Evolutionary conservation across 106 monocot species (phyloP), one percentile per base, ranked within the genome.

Genomic region (Dactylorhiza incarnata): DNA sequence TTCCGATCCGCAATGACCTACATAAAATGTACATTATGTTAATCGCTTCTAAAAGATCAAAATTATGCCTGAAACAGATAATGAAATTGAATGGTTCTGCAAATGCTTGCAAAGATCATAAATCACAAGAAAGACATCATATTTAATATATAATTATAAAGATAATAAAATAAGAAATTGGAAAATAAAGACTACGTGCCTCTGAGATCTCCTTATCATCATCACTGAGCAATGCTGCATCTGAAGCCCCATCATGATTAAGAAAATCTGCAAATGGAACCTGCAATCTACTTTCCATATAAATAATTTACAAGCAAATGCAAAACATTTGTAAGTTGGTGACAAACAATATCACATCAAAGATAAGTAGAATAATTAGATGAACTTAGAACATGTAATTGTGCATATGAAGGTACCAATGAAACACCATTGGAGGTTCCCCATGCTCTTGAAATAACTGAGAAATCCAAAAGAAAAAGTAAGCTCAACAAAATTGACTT

Each of bases 251-350:
- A 82, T 95, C 89, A 80, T 95, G 95, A 78, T 95, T 95, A 20
- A 92, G 74, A 80, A 86, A 90, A 92, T 95, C 95, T 90, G 95
- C 95, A 92, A 92, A 95, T 83, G 95, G 95, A 25, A 95, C 87
- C 95, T 95, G 88, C 70, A 88, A 74, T 74, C 58, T 50, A 51
- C 25, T 72, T 75, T 71, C 73, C n/a, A 86, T 66, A 68, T 20
- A 5, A 58, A 58, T 1, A 58, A 58, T 20, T 7, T 58, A 58
- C 58, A 58, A 58, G 58, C 19, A 58, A 58, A 22, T 58, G 5
- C 20, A 58, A 14, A 54, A 54, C 29, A 54, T n/a, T 14, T 54
- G 13, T 15, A 54, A 15, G 13, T 54, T 54, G 13, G 8, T 58
- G 22, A 58, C 22, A 58, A n/a, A 37, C 25, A 54, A 67, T 6